phyloP scores from a whole-genome alignment of 306 rosid species.

The Comarum palustre region DNA sequence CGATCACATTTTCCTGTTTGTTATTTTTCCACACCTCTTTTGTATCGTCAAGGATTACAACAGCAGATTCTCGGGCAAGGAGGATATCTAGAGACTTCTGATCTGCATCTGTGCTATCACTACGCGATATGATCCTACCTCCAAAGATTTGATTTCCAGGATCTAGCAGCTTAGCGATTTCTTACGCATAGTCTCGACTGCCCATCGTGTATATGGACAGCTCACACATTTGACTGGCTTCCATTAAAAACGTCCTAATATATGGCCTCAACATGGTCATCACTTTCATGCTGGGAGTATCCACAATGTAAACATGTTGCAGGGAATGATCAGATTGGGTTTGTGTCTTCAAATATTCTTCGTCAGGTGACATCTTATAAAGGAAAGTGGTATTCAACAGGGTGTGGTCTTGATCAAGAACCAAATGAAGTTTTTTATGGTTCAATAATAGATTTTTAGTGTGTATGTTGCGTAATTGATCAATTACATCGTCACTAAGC shows the following conservation, averaged over 20 bases:
- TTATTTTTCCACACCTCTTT: slow-evolving; percentile 82
- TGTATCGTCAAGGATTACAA: slow-evolving; percentile 85
- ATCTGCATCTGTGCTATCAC: slow-evolving; percentile 76
- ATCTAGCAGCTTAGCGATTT: slow-evolving; percentile 87
- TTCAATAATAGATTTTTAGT: slow-evolving; percentile 46
- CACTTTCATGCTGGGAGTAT: slow-evolving; percentile 51
- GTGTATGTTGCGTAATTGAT: slow-evolving; percentile 54
- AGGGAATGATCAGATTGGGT: slow-evolving; percentile 33
- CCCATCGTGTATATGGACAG: slow-evolving; percentile 93
- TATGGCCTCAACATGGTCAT: slow-evolving; percentile 94
- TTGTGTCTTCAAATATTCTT: slow-evolving; percentile 53
- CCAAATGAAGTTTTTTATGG: slow-evolving; percentile 59
- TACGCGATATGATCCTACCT: slow-evolving; percentile 70
- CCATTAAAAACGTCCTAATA: slow-evolving; percentile 65
- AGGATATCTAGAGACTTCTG: slow-evolving; percentile 82
- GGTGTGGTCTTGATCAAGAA: slow-evolving; percentile 92
- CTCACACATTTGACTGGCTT: slow-evolving; percentile 69
- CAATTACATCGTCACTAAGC: slow-evolving; percentile 65
- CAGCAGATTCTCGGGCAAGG: slow-evolving; percentile 79
- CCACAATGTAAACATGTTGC: slow-evolving; percentile 2
- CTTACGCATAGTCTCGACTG: slow-evolving; percentile 66
- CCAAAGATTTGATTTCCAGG: slow-evolving; percentile 61
- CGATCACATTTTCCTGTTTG: slow-evolving; percentile 55
- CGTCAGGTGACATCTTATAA: slow-evolving; percentile 48
- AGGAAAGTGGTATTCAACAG: slow-evolving; percentile 65